Evolutionary conservation across 163 green algal species (phyloP).

Genomic region (Scenedesmus sp.): DNA sequence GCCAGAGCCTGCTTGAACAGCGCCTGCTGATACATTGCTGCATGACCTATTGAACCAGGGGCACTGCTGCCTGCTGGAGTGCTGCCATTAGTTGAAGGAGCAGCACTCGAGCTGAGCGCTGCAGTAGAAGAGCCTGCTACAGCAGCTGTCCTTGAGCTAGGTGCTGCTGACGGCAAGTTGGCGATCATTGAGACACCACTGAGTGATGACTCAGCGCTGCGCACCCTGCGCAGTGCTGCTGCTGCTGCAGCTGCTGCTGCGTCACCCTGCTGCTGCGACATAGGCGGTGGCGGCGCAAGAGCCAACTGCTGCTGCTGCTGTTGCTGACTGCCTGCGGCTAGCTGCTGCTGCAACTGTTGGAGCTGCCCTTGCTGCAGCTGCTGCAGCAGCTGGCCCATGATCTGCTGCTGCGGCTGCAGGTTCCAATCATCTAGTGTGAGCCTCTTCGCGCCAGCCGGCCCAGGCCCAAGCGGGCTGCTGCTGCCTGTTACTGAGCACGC

Average conservation of each 20-base stretch:
- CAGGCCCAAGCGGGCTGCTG: neutral
- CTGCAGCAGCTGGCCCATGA: neutral
- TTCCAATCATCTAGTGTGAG: constrained; percentile 23
- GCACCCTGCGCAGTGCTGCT: neutral
- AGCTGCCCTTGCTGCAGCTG: neutral
- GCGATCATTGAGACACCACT: neutral
- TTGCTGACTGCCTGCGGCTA: neutral
- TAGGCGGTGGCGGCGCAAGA: neutral
- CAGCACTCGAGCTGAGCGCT: neutral
- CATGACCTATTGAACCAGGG: neutral
- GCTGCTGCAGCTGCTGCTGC: neutral
- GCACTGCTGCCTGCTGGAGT: neutral
- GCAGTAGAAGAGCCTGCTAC: neutral
- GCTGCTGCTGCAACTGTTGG: neutral
- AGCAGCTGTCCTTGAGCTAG: neutral
- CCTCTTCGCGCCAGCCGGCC: neutral
- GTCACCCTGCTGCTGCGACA: neutral
- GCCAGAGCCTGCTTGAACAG: neutral
- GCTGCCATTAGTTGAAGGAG: neutral
- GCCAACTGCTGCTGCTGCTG: constrained; percentile 16
- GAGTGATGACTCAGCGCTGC: neutral
- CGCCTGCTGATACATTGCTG: neutral
- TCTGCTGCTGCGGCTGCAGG: neutral
- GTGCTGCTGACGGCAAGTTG: constrained; percentile 14
- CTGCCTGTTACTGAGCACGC: neutral